Percentiles rank a stretch among this genome's conserved stretches.
Evolutionary conservation across 192 early-diverging fungal species (phyloP).

Genomic region (Backusella morwellensis): DNA sequence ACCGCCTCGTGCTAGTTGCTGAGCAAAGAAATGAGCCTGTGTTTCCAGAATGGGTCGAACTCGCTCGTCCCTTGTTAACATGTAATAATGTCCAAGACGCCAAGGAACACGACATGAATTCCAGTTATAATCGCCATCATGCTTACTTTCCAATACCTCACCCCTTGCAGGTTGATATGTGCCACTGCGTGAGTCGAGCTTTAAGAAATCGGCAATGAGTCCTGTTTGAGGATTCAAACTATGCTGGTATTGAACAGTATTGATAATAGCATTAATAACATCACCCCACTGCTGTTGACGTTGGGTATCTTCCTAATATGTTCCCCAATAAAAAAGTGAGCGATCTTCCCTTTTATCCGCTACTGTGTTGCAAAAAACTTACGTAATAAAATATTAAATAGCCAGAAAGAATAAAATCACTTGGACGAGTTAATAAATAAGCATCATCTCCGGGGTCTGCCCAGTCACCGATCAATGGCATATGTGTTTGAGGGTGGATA

Average conservation of each 20-base stretch:
- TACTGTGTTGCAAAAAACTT: not conserved
- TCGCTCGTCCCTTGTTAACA: slow-evolving; percentile 44
- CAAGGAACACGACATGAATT: slow-evolving; percentile 59
- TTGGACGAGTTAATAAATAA: slow-evolving; percentile 45
- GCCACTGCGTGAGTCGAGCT: slow-evolving; percentile 31
- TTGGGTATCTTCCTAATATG: slow-evolving; percentile 41
- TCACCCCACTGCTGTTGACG: slow-evolving; percentile 40
- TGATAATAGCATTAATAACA: slow-evolving; percentile 46
- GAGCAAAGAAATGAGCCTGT: slow-evolving; percentile 44
- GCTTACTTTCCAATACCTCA: slow-evolving; percentile 49
- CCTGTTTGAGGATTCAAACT: slow-evolving; percentile 44
- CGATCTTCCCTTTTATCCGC: not conserved
- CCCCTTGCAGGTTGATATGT: slow-evolving; percentile 36
- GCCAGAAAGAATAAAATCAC: slow-evolving; percentile 51
- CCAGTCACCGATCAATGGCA: slow-evolving; percentile 55
- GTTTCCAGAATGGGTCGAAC: slow-evolving; percentile 39
- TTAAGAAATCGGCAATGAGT: slow-evolving; percentile 53
- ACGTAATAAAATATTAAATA: slow-evolving; percentile 50
- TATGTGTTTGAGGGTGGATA: slow-evolving; percentile 46
- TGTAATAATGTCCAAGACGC: slow-evolving; percentile 50
- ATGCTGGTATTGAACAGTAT: slow-evolving; percentile 36
- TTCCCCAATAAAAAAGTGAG: not conserved
- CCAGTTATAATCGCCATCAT: slow-evolving; percentile 52
- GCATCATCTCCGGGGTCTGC: slow-evolving; percentile 43
- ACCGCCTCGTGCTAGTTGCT: slow-evolving; percentile 16